A percentile compares a stretch with the other conserved stretches of the same genome.
Evolutionary conservation across 2,329 filamentous ascomycete genomes (phyloP).

Genomic region (Amphichorda felina): DNA sequence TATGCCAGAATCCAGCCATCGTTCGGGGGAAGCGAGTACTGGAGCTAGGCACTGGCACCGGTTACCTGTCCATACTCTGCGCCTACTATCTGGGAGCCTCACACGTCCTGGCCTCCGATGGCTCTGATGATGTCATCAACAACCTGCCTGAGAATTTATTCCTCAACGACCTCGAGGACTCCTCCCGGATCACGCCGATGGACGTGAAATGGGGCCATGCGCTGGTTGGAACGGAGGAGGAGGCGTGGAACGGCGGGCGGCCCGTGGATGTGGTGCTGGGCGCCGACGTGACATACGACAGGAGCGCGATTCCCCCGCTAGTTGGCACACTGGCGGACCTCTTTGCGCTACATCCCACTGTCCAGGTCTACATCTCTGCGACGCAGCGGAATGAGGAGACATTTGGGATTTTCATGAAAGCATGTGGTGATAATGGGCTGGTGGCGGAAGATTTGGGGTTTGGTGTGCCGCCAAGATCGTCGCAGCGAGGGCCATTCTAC

Average conservation of each 20-base stretch:
- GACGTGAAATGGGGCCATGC: slow-evolving; percentile 55
- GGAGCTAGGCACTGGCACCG: slow-evolving; percentile 67
- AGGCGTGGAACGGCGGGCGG: slow-evolving; percentile 33
- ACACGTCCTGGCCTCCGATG: slow-evolving; percentile 59
- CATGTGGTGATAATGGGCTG: slow-evolving; percentile 38
- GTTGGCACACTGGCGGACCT: slow-evolving; percentile 53
- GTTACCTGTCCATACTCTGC: slow-evolving; percentile 63
- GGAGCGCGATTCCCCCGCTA: slow-evolving; percentile 47
- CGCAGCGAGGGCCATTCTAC: slow-evolving; percentile 55
- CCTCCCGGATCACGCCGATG: slow-evolving; percentile 30
- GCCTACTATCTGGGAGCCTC: slow-evolving; percentile 50
- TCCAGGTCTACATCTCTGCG: slow-evolving; percentile 54
- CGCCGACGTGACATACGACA: slow-evolving; percentile 71
- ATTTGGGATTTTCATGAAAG: slow-evolving; percentile 49
- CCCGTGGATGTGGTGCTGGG: slow-evolving; percentile 55
- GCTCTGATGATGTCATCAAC: slow-evolving; percentile 59
- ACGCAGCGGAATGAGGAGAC: slow-evolving; percentile 61
- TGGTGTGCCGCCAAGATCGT: slow-evolving; percentile 18
- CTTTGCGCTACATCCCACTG: slow-evolving; percentile 40
- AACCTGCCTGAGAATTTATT: slow-evolving; percentile 55
- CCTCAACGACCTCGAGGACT: slow-evolving; percentile 51
- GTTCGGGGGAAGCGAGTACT: slow-evolving; percentile 47
- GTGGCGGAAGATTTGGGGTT: slow-evolving; percentile 30
- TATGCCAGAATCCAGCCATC: slow-evolving; percentile 34
- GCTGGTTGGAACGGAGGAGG: slow-evolving; percentile 44